phyloP scores from a whole-genome alignment of 495 filamentous ascomycete species.

The Hypoxylon perforatum region DNA sequence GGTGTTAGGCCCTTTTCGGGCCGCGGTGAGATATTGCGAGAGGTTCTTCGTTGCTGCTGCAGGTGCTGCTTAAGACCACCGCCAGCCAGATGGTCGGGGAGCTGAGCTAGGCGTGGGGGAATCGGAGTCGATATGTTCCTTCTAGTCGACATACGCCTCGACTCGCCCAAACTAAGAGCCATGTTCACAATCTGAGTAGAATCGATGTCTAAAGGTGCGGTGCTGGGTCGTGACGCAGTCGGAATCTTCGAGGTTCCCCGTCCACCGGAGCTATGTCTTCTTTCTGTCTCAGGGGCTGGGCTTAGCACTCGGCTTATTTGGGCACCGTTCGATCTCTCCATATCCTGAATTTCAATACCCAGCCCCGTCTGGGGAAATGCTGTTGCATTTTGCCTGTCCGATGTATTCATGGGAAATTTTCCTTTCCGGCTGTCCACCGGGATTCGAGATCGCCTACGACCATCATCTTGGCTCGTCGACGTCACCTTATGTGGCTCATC shows the following conservation, averaged over 20 bases:
- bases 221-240: conserved; percentile 35
- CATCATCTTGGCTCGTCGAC: conserved; percentile 32
- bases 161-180: conserved; percentile 88
- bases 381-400: conserved; percentile 18
- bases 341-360: conserved; percentile 29
- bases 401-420: conserved; percentile 28
- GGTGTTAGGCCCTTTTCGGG: conserved; percentile 53
- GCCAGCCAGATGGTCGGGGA: conserved; percentile 56
- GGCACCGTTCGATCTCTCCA: conserved; percentile 24
- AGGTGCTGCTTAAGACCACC: conserved; percentile 72
- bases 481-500: conserved; percentile 29
- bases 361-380: conserved; percentile 16
- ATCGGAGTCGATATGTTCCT: conserved; percentile 63
- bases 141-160: conserved; percentile 70
- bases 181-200: conserved; percentile 89
- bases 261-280: conserved; percentile 31
- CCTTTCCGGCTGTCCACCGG: conserved; percentile 43
- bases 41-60: conserved; percentile 69
- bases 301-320: conserved; percentile 20
- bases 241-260: conserved; percentile 36
- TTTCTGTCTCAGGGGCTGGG: conserved; percentile 22
- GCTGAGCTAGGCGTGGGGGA: conserved; percentile 57
- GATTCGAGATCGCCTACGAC: conserved; percentile 42
- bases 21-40: conserved; percentile 68
- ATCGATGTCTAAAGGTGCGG: conserved; percentile 69